A percentile compares a stretch with the other conserved stretches of the same genome.
Evolutionary conservation across 306 rosid genomes (phyloP).

Genomic region (Lotus japonicus): DNA sequence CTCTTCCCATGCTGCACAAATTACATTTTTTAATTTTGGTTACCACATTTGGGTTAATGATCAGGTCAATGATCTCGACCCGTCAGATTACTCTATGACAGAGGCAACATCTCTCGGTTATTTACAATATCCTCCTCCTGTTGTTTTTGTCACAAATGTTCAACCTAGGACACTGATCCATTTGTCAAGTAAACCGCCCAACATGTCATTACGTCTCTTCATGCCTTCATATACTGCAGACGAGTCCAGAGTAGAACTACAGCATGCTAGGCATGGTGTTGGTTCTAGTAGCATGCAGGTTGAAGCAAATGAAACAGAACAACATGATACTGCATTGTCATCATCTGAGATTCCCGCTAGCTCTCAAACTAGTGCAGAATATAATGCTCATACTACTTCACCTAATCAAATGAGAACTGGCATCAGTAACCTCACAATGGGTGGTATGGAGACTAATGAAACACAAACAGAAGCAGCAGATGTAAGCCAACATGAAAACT

Average conservation of each 20-base stretch:
- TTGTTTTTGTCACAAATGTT: slow-evolving; percentile 31
- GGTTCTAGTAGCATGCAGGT: slow-evolving; percentile 27
- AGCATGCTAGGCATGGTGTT: slow-evolving; percentile 21
- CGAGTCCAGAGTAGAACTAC: slow-evolving; percentile 25
- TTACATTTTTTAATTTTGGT: background rate
- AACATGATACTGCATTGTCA: slow-evolving; percentile 7
- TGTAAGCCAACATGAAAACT: slow-evolving; percentile 34
- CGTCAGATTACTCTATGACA: slow-evolving; percentile 41
- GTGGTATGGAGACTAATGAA: slow-evolving; percentile 22
- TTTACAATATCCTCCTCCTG: slow-evolving; percentile 39
- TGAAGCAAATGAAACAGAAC: slow-evolving; percentile 21
- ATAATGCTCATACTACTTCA: slow-evolving; percentile 17
- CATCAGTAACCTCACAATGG: slow-evolving; percentile 20
- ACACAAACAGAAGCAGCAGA: slow-evolving; percentile 21
- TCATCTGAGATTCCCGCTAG: slow-evolving; percentile 20
- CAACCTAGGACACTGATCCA: slow-evolving; percentile 17
- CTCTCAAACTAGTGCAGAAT: slow-evolving; percentile 12
- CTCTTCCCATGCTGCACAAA: slow-evolving; percentile 3
- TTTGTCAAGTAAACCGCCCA: slow-evolving; percentile 25
- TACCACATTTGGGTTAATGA: slow-evolving; percentile 16
- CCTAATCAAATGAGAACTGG: slow-evolving; percentile 23
- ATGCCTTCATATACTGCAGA: slow-evolving; percentile 23
- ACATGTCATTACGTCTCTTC: slow-evolving; percentile 27
- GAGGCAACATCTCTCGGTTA: slow-evolving; percentile 32
- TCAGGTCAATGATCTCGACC: slow-evolving; percentile 44